Base-by-base conservation (phyloP, 441 rosid genomes). In the Rhodomyrtus psidioides region DNA sequence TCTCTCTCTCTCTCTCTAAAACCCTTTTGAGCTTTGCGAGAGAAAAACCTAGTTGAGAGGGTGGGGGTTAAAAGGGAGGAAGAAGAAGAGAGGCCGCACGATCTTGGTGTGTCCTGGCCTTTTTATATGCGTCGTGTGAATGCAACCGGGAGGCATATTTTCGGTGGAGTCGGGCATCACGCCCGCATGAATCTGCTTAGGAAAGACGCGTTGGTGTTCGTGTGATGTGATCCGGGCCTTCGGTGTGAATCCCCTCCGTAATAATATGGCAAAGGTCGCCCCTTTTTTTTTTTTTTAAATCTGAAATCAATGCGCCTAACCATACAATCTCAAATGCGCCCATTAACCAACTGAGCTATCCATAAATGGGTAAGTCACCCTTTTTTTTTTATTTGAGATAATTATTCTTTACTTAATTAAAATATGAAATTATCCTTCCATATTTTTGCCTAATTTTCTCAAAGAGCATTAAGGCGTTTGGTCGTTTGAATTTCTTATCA, bases 171-270 rank as follows among this genome's bases (percentile, higher is more conserved):
- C 59, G n/a, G 34, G 49, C 79, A 44, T 17, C 42, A 56, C 28
- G 75, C 28, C 84, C 27, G 13, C 82, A 82, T 60, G 58, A 87
- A 74, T 88, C 87, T 81, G 90, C 92, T 88, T 88, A n/a, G 27
- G 7, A 81, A 89, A 53, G 91, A 89, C 91, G 90, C 93, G 83
- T 53, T 54, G 42, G 75, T 76, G 57, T 17, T 54, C 58, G 27
- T 46, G 30, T 15, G 8, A 23, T 30, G 30, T 54, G 65, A 17
- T n/a, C 65, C 57, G 27, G 10, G 17, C 19, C 42, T 24, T 55
- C 14, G 27, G 10, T n/a, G 28, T 26, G 28, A 42, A 49, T 17
- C 53, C 53, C 53, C 53, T 51, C 15, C 53, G 3, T 12, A 51
- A 51, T 16, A 15, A 14, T 57, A 59, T 15, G 24, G 12, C 2